Evolutionary conservation across 306 rosid genomes (phyloP).

Genomic region (Begonia peltatifolia): DNA sequence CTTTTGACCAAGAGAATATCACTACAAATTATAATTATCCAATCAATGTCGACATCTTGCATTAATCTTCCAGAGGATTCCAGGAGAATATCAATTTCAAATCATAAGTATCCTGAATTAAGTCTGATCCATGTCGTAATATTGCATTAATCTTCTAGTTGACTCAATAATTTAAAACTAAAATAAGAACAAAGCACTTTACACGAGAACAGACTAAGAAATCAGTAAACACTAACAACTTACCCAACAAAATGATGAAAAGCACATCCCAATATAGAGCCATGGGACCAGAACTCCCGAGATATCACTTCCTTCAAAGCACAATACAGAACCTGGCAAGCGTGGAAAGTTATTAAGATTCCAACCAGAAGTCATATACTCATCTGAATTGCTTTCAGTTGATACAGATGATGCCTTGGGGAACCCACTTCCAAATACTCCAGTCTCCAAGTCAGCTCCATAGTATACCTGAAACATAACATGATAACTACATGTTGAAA

Average conservation of each 20-base stretch:
- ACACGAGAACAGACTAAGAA: too few species aligned
- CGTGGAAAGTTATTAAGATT: constrained; percentile 83
- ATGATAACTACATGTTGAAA: constrained; percentile 6
- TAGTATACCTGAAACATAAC: constrained; percentile 52
- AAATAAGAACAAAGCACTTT: too few species aligned
- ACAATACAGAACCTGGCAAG: constrained; percentile 74
- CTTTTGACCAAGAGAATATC: too few species aligned
- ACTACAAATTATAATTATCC: too few species aligned
- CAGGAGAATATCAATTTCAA: too few species aligned
- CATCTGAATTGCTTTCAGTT: constrained; percentile 23
- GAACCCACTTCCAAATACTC: constrained; percentile 82
- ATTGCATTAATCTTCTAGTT: too few species aligned
- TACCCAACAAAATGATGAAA: constrained; percentile 99
- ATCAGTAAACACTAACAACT: constrained; percentile 8
- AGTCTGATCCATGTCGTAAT: too few species aligned
- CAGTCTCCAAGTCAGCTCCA: constrained; percentile 94
- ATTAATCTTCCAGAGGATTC: too few species aligned
- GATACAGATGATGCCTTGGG: constrained; percentile 42
- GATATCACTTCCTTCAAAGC: constrained; percentile 80
- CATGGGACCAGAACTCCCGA: constrained; percentile 98
- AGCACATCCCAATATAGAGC: constrained; percentile 97
- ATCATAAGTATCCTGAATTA: too few species aligned
- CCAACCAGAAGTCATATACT: constrained; percentile 78
- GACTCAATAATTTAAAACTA: too few species aligned
- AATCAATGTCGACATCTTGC: too few species aligned